Evolutionary conservation across 2,329 filamentous ascomycete genomes (phyloP), one percentile per base, ranked within the genome.

Genomic region (Sclerotinia sclerotiorum): DNA sequence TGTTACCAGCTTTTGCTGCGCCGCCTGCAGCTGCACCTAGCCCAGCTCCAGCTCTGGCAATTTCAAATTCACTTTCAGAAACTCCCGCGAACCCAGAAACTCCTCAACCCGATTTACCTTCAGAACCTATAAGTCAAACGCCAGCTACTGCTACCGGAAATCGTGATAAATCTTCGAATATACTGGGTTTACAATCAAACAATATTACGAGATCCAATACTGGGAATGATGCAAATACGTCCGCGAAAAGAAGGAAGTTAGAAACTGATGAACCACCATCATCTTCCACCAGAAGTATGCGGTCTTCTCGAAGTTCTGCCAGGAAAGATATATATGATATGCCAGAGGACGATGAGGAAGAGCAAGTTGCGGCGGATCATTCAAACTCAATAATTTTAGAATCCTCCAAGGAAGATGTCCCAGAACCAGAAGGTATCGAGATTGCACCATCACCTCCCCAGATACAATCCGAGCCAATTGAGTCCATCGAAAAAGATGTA

Each of bases 1-100:
- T 83, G 60, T 79, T 85, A 60, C 81, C 80, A 39, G 81, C 80
- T 39, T 68, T 54, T 42, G 69, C 77, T 54, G 49, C 39, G 5
- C 54, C 54, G 5, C 29, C 63, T 58, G 62, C 51, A 10, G 70
- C 77, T 39, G 61, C 32, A 42, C 11, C 49, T 44, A 55, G 51
- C 46, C 52, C 54, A 56, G 8, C 64, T 55, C 10, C 44, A 66
- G 44, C 44, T 27, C 17, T 32, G 44, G 49, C 49, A 35, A 55
- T 69, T 35, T 55, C 68, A 27, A 51, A 42, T 61, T 61, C 68
- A 51, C 7, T 65, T 54, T 42, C 56, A 29, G 60, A 67, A 49
- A 35, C 27, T 46, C 46, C 29, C 4, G 19, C 48, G 44, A 64
- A 51, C 35, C 70, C 68, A 58, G 68, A 65, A 56, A 69, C 69